Evolutionary conservation across 2,329 filamentous ascomycete species (phyloP).

Genomic region (Epichloe scottii): DNA sequence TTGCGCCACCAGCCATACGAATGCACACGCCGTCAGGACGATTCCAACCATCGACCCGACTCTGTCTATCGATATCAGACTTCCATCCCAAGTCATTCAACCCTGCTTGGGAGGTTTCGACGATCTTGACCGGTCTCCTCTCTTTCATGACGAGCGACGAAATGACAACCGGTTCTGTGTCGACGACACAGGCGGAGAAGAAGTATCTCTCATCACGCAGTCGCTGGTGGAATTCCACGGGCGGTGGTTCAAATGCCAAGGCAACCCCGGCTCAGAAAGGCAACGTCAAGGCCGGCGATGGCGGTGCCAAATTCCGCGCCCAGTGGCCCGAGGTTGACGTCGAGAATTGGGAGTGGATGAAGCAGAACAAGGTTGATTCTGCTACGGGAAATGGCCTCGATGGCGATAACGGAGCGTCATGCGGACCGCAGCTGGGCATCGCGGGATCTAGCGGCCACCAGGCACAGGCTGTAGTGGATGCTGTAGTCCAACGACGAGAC

Average conservation of each 20-base stretch:
- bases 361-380: slow-evolving; percentile 65
- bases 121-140: slow-evolving; percentile 84
- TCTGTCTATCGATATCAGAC: slow-evolving; percentile 92
- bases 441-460: slow-evolving; percentile 46
- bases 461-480: slow-evolving; percentile 65
- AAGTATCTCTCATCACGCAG: slow-evolving; percentile 64
- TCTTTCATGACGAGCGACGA: slow-evolving; percentile 99
- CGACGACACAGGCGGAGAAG: slow-evolving; percentile 64
- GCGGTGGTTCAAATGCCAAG: slow-evolving; percentile 60
- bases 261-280: slow-evolving; percentile 47
- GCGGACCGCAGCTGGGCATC: slow-evolving; percentile 45
- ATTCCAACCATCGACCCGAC: slow-evolving; percentile 82
- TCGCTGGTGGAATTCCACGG: slow-evolving; percentile 94
- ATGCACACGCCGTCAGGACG: slow-evolving; percentile 97
- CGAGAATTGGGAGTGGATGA: slow-evolving; percentile 90
- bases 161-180: slow-evolving; percentile 90
- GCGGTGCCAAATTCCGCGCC: slow-evolving; percentile 74
- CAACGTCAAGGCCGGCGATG: slow-evolving; percentile 84
- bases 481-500: slow-evolving; percentile 60
- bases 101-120: slow-evolving; percentile 94
- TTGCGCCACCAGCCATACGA: slow-evolving; percentile 90
- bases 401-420: slow-evolving; percentile 37
- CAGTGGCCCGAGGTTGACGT: slow-evolving; percentile 85
- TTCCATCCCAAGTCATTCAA: slow-evolving; percentile 98
- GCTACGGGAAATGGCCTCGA: slow-evolving; percentile 52